Evolutionary conservation across 2,329 filamentous ascomycete species (phyloP).

Genomic region (Fusarium sp.): DNA sequence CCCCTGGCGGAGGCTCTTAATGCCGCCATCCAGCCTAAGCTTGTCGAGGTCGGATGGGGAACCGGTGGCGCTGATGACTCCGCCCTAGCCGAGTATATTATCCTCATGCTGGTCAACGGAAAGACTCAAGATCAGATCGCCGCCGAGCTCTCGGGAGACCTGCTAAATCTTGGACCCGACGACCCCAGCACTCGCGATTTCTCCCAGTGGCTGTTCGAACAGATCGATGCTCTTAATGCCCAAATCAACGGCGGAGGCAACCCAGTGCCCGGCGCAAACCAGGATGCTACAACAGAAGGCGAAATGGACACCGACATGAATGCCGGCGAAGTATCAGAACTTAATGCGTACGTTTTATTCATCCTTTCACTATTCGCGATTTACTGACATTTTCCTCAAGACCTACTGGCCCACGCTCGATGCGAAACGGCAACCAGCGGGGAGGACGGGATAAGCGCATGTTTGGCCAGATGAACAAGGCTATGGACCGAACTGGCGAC

Average conservation of each 20-base stretch:
- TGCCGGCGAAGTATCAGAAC: constrained; percentile 64
- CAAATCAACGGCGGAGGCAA: constrained; percentile 69
- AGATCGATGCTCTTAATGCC: constrained; percentile 78
- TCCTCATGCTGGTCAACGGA: constrained; percentile 96
- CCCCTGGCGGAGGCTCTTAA: constrained; percentile 89
- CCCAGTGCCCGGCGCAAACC: constrained; percentile 52
- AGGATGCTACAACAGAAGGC: constrained; percentile 54
- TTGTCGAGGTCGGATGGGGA: constrained; percentile 94
- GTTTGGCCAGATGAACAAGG: constrained; percentile 86
- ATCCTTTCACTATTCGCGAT: neutral
- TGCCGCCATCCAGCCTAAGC: constrained; percentile 87
- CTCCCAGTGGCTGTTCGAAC: constrained; percentile 92
- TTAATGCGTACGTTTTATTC: constrained; percentile 70
- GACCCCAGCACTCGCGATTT: constrained; percentile 88
- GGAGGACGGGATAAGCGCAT: constrained; percentile 83
- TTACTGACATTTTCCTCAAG: constrained; percentile 67
- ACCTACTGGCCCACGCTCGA: constrained; percentile 94
- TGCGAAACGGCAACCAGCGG: constrained; percentile 78
- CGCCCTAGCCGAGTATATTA: constrained; percentile 94
- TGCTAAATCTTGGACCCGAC: constrained; percentile 85
- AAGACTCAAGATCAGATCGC: constrained; percentile 94
- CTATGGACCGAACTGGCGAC: constrained; percentile 84
- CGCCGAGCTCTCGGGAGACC: constrained; percentile 87
- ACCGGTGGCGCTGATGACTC: constrained; percentile 82
- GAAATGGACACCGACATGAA: constrained; percentile 82